Conservation (phyloP, 1,284 basidiomycete genomes). For the Amylostereum chailletii region DNA sequence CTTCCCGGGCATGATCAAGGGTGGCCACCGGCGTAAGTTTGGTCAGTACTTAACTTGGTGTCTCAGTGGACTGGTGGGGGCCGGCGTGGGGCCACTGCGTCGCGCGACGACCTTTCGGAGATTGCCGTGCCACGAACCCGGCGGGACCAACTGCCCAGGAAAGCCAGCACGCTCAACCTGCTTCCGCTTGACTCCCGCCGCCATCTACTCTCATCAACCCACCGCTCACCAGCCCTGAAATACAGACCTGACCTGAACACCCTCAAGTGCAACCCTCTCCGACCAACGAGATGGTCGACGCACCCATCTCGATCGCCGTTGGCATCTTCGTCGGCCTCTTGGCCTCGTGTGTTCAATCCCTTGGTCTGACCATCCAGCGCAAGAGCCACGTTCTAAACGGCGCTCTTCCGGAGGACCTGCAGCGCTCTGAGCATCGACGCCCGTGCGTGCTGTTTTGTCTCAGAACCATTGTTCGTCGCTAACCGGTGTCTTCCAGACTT, state of each 20-base stretch:
- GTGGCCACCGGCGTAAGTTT: no score
- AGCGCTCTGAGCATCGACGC: slow-evolving; percentile 65
- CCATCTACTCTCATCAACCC: neutral
- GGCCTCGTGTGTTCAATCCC: slow-evolving; percentile 84
- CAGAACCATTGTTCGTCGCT: slow-evolving; percentile 7
- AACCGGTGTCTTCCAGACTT: slow-evolving; percentile 33
- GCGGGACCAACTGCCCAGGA: no score
- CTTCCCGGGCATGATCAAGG: no score
- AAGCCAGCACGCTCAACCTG: no score
- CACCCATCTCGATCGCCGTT: slow-evolving; percentile 31
- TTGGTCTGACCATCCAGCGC: slow-evolving; percentile 90
- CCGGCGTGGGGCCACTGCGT: no score
- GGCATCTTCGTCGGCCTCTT: slow-evolving; percentile 73
- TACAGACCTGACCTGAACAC: slow-evolving; percentile 3
- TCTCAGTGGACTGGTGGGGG: no score
- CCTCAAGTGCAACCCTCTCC: neutral
- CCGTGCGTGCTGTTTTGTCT: slow-evolving; percentile 46
- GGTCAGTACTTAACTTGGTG: no score
- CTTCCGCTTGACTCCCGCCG: no score
- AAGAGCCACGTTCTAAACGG: slow-evolving; percentile 92
- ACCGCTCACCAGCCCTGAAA: neutral
- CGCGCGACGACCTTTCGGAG: no score
- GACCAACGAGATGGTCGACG: neutral
- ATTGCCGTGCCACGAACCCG: no score
- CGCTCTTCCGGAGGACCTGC: slow-evolving; percentile 51